Conservation (phyloP, 176 grass and related monocot species). For the Hordeum vulgare region MorexV3_pseudomolecules_assembly NC_058519.1:204593553-204594052, state of each 20-base stretch:
- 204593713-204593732: not conserved
- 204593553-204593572: constrained; percentile 7
- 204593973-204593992: not conserved
- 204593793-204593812: not conserved
- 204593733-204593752: not conserved
- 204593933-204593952: not conserved
- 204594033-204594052: not conserved
- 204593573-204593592: constrained; percentile 2
- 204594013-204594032: not conserved
- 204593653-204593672: not conserved
- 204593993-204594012: not conserved
- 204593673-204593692: not conserved
- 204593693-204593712: not conserved
- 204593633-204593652: not conserved
- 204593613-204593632: not conserved
- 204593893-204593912: not conserved
- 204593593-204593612: not conserved
- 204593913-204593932: not conserved
- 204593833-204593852: not conserved
- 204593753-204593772: not conserved
- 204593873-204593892: not conserved
- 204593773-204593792: not conserved
- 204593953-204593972: not conserved
- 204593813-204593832: not conserved
- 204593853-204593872: not conserved